Percentiles rank a stretch among this genome's conserved stretches.
These are phyloP conservation scores for Phaeotremella fagi DNA, from an alignment of 768 basidiomycete genomes.

Conservation along the genomic window DNA sequence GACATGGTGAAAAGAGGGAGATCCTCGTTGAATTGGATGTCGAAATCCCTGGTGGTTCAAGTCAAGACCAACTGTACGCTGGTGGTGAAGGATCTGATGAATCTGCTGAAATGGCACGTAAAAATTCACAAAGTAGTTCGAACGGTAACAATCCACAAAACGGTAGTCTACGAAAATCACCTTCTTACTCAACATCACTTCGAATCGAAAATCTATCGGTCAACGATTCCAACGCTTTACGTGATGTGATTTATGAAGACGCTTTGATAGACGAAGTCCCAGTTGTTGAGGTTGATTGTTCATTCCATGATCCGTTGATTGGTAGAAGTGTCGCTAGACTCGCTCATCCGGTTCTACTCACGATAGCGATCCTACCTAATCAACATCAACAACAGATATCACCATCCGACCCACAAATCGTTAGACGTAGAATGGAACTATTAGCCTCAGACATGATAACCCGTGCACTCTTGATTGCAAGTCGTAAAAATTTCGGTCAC, in stretches of 20 bases:
- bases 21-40: slow-evolving; percentile 95
- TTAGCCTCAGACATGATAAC: slow-evolving; percentile 97
- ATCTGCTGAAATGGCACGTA: neutral
- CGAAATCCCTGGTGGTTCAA: slow-evolving; percentile 48
- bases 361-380: slow-evolving; percentile 77
- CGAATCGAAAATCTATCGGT: slow-evolving; percentile 29
- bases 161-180: neutral
- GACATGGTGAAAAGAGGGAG: slow-evolving; percentile 96
- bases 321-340: slow-evolving; percentile 79
- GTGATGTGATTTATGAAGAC: slow-evolving; percentile 67
- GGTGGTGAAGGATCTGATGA: slow-evolving; percentile 23
- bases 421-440: slow-evolving; percentile 91
- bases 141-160: slow-evolving; percentile 1
- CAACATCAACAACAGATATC: slow-evolving; percentile 45
- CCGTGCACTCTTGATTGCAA: slow-evolving; percentile 83
- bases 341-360: slow-evolving; percentile 88
- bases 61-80: slow-evolving; percentile 10
- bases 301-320: slow-evolving; percentile 86
- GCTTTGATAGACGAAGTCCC: slow-evolving; percentile 97
- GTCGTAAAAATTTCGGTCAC: slow-evolving; percentile 80
- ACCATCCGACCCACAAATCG: slow-evolving; percentile 76
- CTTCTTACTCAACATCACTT: neutral
- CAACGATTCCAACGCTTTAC: slow-evolving; percentile 26
- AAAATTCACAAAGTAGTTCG: slow-evolving; percentile 1
- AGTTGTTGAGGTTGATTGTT: slow-evolving; percentile 89